Conservation (phyloP, 148 eudicot genomes). For the Vaccinium darrowii region DNA sequence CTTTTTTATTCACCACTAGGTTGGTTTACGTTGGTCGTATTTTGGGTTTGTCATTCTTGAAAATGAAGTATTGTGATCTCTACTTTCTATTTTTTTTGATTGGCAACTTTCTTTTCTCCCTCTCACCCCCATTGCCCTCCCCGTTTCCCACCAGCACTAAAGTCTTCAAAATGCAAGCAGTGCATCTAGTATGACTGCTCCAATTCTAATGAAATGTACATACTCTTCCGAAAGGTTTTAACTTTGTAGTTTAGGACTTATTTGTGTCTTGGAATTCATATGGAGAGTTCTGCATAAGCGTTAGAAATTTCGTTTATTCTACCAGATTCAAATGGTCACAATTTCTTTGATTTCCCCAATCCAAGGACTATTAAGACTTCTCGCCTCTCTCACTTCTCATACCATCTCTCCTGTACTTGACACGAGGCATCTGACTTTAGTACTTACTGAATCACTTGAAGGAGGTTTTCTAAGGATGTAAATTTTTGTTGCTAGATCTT, state of each 20-base stretch:
- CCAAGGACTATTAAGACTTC: neutral
- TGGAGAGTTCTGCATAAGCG: neutral
- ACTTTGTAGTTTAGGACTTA: neutral
- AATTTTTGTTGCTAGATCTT: neutral
- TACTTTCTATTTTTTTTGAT: neutral
- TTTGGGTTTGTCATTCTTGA: neutral
- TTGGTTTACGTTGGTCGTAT: neutral
- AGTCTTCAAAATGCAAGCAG: neutral
- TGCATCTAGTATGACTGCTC: too few species aligned
- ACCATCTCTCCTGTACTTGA: neutral
- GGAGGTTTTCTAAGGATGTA: neutral
- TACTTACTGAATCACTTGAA: neutral
- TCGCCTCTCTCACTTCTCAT: neutral
- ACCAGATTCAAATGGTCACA: neutral
- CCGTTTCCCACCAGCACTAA: neutral
- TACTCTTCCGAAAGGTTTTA: neutral
- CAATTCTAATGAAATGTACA: neutral
- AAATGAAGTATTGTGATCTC: neutral
- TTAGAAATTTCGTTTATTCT: neutral
- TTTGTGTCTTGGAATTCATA: neutral
- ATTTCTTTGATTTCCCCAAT: neutral
- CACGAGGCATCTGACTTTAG: neutral
- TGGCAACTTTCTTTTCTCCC: neutral
- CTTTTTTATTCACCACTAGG: neutral
- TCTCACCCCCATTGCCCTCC: neutral